A percentile compares a stretch with the other conserved stretches of the same genome.
These are phyloP conservation scores for Penicillium lividum DNA, from an alignment of 495 filamentous ascomycete species.

Conservation along the genomic window DNA sequence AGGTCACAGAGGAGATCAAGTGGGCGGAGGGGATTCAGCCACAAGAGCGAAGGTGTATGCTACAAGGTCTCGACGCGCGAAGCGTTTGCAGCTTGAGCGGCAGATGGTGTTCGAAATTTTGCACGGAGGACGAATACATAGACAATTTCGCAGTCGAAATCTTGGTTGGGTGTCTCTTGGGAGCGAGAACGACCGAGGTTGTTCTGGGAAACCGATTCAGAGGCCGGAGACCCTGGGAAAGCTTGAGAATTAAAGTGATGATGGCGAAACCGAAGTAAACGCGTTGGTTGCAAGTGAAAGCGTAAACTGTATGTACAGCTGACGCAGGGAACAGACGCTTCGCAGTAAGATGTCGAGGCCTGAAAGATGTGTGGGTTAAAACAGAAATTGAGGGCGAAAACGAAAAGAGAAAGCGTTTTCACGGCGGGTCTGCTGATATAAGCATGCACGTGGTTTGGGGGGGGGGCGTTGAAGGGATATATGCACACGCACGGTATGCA, in stretches of 20 bases:
- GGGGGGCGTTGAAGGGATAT: neutral
- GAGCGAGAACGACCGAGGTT: slow-evolving; percentile 39
- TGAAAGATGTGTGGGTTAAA: slow-evolving; percentile 12
- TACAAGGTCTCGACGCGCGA: slow-evolving; percentile 88
- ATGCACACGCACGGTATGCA: neutral
- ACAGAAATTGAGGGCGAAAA: slow-evolving; percentile 13
- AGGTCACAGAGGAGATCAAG: slow-evolving; percentile 26
- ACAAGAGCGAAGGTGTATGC: slow-evolving; percentile 78
- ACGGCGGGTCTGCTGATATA: slow-evolving; percentile 22
- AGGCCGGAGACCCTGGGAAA: slow-evolving; percentile 26
- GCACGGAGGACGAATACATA: slow-evolving; percentile 82
- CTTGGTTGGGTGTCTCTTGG: slow-evolving; percentile 41
- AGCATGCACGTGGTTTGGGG: slow-evolving; percentile 30
- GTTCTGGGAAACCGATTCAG: slow-evolving; percentile 39
- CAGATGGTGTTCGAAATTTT: slow-evolving; percentile 77
- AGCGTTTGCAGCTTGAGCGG: slow-evolving; percentile 92
- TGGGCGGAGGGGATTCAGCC: slow-evolving; percentile 60
- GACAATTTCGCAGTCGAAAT: slow-evolving; percentile 52
- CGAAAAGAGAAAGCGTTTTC: slow-evolving; percentile 11
- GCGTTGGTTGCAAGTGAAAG: slow-evolving; percentile 8
- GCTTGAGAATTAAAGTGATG: slow-evolving; percentile 26
- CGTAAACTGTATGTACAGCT: slow-evolving; percentile 26
- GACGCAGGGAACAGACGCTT: slow-evolving; percentile 24
- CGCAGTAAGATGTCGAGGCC: slow-evolving; percentile 23
- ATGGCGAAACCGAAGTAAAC: slow-evolving; percentile 26